Base-by-base conservation (phyloP, 208 protist species). In the Trypanosomatidae sp. region DNA sequence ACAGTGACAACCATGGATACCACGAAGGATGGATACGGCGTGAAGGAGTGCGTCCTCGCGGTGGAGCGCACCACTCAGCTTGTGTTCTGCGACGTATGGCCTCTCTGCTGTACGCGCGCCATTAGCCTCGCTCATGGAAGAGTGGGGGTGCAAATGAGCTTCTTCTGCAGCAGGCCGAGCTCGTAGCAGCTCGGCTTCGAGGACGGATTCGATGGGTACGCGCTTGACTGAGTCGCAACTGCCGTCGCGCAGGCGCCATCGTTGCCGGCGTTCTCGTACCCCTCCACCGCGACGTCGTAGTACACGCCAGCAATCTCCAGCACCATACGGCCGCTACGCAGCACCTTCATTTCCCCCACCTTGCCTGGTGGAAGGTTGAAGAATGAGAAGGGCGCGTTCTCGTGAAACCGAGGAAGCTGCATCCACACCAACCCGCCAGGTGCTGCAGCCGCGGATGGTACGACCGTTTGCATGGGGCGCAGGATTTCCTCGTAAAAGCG, bases 81-180 rank as follows among this genome's bases (percentile, higher is more conserved):
- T 59, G 4, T 33, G 2, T 47, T 46, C 39, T 65, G 1, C 12
- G 58, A 7, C 46, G 1, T 36, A 43, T 1, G 8, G 25, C 39
- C 58, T 17, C 25, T 43, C 47, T 53, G 9, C 13, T 41, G 36
- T 43, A 39, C 3, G 17, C 9, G 33, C 22, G 17, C 13, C 58
- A 22, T 62, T 3, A 43, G 59, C 7, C 22, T 46, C 56, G 39
- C 33, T 72, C 73, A 79, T 17, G 66, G 77, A 12, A 93, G 78
- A n/a, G 75, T 87, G 0, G 91, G 91, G 1, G 86, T 93, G 77
- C 89, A 96, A 28, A 94, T 76, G 3, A 96, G 74, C 72, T 96
- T 96, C 65, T 88, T 84, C 69, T 82, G 53, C 53, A 96, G 72
- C 59, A 87, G 58, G 0, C 89, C 91, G 15, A 96, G 64, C 50